phyloP scores from a whole-genome alignment of 345 rosid genomes.

The Salix koriyanagi region DNA sequence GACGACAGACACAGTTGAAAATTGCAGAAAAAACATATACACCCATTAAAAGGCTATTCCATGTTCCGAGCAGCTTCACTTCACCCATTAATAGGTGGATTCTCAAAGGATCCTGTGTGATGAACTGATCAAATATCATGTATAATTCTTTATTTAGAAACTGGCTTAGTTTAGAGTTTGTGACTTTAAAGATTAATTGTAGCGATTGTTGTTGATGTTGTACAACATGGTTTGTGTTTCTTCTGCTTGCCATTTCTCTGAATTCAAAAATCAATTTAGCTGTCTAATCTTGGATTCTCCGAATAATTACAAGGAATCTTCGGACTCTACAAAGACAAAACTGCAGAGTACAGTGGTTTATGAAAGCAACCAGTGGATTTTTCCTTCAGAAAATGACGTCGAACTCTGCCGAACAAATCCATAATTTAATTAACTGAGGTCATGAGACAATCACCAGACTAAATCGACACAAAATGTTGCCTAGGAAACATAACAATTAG shows the following conservation, averaged over 20 bases:
- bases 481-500: too few relatives aligned
- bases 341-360: neutral
- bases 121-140: too few relatives aligned
- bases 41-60: neutral
- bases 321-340: neutral
- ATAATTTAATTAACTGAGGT: too few relatives aligned
- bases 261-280: neutral
- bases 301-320: neutral
- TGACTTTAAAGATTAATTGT: too few relatives aligned
- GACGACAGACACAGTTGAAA: too few relatives aligned
- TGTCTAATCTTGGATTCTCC: neutral
- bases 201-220: too few relatives aligned
- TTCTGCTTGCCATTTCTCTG: too few relatives aligned
- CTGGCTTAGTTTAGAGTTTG: too few relatives aligned
- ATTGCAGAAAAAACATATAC: too few relatives aligned
- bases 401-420: neutral
- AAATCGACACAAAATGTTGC: neutral
- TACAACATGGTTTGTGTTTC: too few relatives aligned
- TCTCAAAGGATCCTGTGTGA: too few relatives aligned
- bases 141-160: too few relatives aligned
- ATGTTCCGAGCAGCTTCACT: slow-evolving; percentile 1
- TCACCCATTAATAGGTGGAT: neutral
- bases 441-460: neutral
- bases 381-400: neutral
- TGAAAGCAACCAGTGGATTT: neutral